Evolutionary conservation across 208 protist species (phyloP), one percentile per base, ranked within the genome.

Genomic region (Acanthamoeba sp.): DNA sequence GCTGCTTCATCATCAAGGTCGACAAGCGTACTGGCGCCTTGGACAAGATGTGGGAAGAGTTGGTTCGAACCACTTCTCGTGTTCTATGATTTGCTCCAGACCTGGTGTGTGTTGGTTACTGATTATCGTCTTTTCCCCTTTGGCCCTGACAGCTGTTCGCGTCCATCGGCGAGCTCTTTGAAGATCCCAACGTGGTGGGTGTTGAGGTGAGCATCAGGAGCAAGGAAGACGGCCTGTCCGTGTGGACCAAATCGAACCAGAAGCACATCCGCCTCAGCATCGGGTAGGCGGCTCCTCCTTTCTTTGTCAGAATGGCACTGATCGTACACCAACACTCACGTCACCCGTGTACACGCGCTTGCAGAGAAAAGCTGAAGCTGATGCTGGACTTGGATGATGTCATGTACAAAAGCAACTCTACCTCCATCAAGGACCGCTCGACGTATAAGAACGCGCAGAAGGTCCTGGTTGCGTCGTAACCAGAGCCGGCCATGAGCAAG

Each of bases 151-250:
- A 95, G 93, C 24, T 96, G 45, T 91, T 96, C 42, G 95, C 94
- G 22, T 22, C 66, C 27, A 78, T 96, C 36, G 95, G 95, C 9
- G 95, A 96, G 78, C 48, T 62, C 18, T 96, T 96, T 94, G 95
- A 93, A 64, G 95, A 96, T 5, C 95, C 95, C 18, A 89, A 95
- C 34, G 95, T 96, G 48, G 95, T 96, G 20, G 95, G 95, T 29
- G 90, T 96, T 9, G 93, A 94, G 12, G 73, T 96, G 38, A 95
- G 93, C 87, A 94, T 96, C 82, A 66, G 92, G 64, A 85, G 69
- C 69, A 96, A 96, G 87, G 95, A 96, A 78, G 93, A 96, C 55
- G 84, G 87, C 32, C 48, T 96, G 22, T 94, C 91, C 42, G 71
- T 96, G 24, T 96, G 95, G 95, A 95, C 85, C 78, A 92, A 42